Base-by-base conservation (phyloP, 2,329 filamentous ascomycete genomes). In the Aspergillus sergii region DNA sequence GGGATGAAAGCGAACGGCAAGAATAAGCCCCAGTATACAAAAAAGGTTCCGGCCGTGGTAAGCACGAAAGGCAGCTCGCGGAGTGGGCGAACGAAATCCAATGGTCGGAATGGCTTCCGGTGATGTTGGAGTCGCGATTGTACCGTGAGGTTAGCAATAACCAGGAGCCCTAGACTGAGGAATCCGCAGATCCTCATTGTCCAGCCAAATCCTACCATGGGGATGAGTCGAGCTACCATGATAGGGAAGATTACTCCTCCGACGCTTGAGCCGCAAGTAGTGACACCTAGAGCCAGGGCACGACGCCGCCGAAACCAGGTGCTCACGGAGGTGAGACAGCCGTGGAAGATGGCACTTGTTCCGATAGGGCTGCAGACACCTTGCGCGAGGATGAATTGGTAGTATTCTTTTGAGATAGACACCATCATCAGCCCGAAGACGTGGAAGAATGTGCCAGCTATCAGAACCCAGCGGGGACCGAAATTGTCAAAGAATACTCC, bases 401-500 rank as follows among this genome's bases (percentile, higher is more conserved):
- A 86, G 72, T 85, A 86, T 61, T 84, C 72, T 1, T 69, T 78
- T 45, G 80, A 80, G 11, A 85, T 69, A 23, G 78, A 82, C 0
- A 82, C 77, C 83, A 86, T 86, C 83, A 86, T 85, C 46, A 86
- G 72, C 4, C 83, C 83, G 59, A 86, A 82, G 54, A 85, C 81
- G 64, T 85, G 83, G 62, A 86, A 69, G 63, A 85, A 77, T 9
- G 79, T 80, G 19, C 84, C 84, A 50, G 78, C 71, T 1, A 83
- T 39, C 3, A 86, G 71, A 0, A 90, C 76, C 54, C 78, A 82
- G 32, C 83, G 81, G 0, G 88, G 87, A 0, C 89, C 89, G 64
- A 86, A 85, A 58, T 80, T 84, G 69, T 91, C 89, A 67, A 83
- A 89, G 0, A 88, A 54, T 59, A 85, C 85, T 2, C 89, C 89